Evolutionary conservation across 805 yeast genomes (phyloP).

Genomic region (Barnettozyma pratensis): DNA sequence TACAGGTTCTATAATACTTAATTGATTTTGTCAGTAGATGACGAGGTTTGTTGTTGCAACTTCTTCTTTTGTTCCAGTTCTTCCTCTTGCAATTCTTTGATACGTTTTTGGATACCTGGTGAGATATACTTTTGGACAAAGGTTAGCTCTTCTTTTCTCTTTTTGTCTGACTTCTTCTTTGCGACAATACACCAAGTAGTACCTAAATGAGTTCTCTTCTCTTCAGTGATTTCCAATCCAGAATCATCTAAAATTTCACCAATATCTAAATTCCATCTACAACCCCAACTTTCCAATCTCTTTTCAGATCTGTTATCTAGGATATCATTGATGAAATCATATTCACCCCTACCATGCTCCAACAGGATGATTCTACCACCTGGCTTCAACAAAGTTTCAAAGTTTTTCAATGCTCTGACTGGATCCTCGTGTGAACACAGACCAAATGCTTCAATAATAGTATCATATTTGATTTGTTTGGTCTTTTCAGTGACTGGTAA

Average conservation of each 20-base stretch:
- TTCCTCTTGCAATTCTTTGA: constrained; percentile 17
- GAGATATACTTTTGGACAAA: constrained; percentile 46
- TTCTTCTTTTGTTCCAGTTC: constrained; percentile 1
- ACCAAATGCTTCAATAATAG: constrained; percentile 91
- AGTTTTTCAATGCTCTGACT: constrained; percentile 68
- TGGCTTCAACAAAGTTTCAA: constrained; percentile 70
- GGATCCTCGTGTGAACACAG: constrained; percentile 96
- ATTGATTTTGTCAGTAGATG: background rate
- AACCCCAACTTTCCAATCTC: constrained; percentile 90
- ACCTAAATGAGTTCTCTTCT: constrained; percentile 80
- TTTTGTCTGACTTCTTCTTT: constrained; percentile 65
- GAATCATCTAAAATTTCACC: constrained; percentile 81
- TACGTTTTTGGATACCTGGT: constrained; percentile 28
- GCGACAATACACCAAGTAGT: constrained; percentile 86
- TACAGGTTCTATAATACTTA: constrained; percentile 1
- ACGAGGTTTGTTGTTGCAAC: background rate
- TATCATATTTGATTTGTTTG: constrained; percentile 65
- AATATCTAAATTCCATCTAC: constrained; percentile 95
- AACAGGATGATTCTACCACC: constrained; percentile 83
- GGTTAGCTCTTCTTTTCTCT: constrained; percentile 40
- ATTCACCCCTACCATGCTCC: constrained; percentile 90
- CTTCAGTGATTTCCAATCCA: constrained; percentile 77
- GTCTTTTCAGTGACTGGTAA: constrained; percentile 22
- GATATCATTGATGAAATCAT: constrained; percentile 69
- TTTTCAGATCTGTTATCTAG: constrained; percentile 79